Evolutionary conservation across 441 rosid genomes (phyloP).

Genomic region (Arabidopsis lyrata): DNA sequence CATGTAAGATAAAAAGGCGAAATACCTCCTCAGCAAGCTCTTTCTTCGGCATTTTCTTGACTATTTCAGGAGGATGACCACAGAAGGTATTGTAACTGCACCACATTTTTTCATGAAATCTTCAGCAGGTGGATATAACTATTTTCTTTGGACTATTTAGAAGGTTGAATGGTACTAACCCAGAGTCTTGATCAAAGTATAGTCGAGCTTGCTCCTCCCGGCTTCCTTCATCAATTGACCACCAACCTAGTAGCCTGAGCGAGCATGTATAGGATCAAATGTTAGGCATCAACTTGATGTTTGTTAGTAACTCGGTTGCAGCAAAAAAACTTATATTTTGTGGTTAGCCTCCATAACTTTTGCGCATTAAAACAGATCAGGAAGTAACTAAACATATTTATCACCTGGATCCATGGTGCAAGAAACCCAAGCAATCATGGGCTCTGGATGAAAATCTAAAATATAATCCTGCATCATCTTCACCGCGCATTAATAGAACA

Average conservation of each 20-base stretch:
- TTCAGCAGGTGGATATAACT: conserved; percentile 21
- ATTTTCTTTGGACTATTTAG: conserved; percentile 5
- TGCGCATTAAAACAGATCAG: conserved; percentile 2
- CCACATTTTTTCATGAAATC: conserved; percentile 16
- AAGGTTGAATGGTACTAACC: conserved; percentile 57
- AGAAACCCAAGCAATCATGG: conserved; percentile 86
- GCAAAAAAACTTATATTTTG: not conserved
- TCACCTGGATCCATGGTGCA: conserved; percentile 99
- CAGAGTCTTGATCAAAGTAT: conserved; percentile 70
- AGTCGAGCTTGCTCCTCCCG: conserved; percentile 91
- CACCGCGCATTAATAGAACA: conserved; percentile 64
- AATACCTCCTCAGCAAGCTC: conserved; percentile 96
- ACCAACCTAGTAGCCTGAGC: conserved; percentile 92
- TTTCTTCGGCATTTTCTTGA: conserved; percentile 93
- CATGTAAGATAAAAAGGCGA: conserved; percentile 18
- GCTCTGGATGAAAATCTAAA: conserved; percentile 72
- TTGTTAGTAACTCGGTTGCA: conserved; percentile 11
- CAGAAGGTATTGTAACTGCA: conserved; percentile 93
- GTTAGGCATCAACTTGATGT: conserved; percentile 6
- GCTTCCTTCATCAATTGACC: conserved; percentile 99
- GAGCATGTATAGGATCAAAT: conserved; percentile 33
- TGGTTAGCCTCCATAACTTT: conserved; percentile 11
- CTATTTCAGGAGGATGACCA: conserved; percentile 94
- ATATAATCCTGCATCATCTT: conserved; percentile 72
- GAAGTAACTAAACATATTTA: conserved; percentile 27